Conservation (phyloP, 163 green algal species). For the Scenedesmus sp. region DNA sequence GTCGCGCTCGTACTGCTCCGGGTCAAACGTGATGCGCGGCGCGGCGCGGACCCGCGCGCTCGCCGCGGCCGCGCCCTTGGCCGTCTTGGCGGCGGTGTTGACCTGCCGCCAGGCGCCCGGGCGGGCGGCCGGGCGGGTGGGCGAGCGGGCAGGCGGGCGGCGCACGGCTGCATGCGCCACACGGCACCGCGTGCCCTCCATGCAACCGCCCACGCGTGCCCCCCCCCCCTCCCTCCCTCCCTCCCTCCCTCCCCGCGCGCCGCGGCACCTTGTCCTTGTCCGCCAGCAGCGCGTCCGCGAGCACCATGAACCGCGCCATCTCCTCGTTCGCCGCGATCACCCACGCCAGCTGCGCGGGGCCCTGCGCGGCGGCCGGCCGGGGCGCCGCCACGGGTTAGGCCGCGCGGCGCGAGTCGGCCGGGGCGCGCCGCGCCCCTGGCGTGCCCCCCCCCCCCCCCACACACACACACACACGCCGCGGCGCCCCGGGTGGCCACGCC, state of each 20-base stretch:
- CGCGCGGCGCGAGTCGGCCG: too few species aligned
- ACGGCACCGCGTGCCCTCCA: too few species aligned
- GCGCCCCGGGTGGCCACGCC: too few species aligned
- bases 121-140: not conserved
- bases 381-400: too few species aligned
- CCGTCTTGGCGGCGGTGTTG: conserved; percentile 35
- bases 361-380: conserved; percentile 27
- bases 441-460: too few species aligned
- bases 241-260: not conserved
- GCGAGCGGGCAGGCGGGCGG: not conserved
- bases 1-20: conserved; percentile 23
- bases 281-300: conserved; percentile 82
- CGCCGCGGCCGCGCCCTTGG: not conserved
- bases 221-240: not conserved
- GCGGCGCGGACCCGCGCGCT: not conserved
- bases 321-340: conserved; percentile 63
- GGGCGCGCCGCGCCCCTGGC: too few species aligned
- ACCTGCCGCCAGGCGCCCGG: not conserved
- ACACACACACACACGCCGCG: too few species aligned
- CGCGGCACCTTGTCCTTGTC: conserved; percentile 58
- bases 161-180: too few species aligned
- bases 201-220: not conserved
- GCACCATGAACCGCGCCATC: conserved; percentile 80
- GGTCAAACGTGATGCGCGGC: conserved; percentile 27
- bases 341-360: conserved; percentile 54